Conservation (phyloP, 805 yeast species). For the Henningerozyma blattae region DNA sequence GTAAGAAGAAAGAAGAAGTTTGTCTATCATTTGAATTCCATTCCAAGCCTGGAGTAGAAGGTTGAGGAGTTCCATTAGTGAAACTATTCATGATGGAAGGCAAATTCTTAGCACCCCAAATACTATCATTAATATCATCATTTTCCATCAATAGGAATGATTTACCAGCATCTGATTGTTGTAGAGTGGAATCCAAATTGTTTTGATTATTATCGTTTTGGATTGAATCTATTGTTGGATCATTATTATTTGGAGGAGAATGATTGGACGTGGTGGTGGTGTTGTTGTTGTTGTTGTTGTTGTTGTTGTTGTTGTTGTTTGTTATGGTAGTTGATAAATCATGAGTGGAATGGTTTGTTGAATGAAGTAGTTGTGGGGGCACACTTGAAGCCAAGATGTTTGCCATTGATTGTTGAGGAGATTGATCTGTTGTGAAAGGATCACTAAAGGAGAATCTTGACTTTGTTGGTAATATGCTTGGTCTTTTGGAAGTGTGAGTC, state of each 20-base stretch:
- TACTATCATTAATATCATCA: constrained; percentile 24
- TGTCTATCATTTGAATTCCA: constrained; percentile 14
- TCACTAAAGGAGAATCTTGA: constrained; percentile 63
- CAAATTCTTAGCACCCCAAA: constrained; percentile 24
- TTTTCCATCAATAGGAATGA: constrained; percentile 31
- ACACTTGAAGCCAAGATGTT: constrained; percentile 1
- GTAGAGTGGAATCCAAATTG: constrained; percentile 7
- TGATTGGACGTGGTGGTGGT: constrained; percentile 2
- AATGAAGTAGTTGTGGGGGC: neutral
- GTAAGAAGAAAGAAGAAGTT: constrained; percentile 7
- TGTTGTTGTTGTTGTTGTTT: constrained; percentile 3
- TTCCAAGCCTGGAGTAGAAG: constrained; percentile 22
- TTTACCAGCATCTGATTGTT: constrained; percentile 28
- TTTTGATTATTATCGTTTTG: neutral
- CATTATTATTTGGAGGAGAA: constrained; percentile 1
- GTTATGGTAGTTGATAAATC: neutral
- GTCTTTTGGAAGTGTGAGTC: constrained; percentile 8
- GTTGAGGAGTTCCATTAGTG: constrained; percentile 13
- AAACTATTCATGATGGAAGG: constrained; percentile 22
- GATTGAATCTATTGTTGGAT: neutral
- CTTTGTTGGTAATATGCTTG: constrained; percentile 44
- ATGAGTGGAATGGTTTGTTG: neutral
- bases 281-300: constrained; percentile 7
- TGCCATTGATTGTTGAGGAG: neutral
- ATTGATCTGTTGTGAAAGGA: constrained; percentile 33